A percentile compares a stretch with the other conserved stretches of the same genome.
phyloP scores from a whole-genome alignment of 169 alveolate genomes.

The Perkinsus chesapeaki region DNA sequence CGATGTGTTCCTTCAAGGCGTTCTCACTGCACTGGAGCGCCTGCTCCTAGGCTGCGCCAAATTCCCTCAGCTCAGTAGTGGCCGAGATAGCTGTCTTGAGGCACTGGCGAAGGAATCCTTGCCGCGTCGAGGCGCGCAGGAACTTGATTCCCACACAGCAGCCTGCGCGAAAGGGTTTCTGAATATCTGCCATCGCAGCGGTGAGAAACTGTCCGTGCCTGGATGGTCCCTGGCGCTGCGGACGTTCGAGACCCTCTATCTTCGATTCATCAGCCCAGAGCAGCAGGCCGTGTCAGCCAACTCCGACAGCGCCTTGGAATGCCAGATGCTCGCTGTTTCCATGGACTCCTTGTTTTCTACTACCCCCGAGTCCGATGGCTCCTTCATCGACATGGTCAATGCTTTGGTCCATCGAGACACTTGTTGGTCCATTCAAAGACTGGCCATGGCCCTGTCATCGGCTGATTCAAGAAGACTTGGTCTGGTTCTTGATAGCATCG shows the following conservation, averaged over 20 bases:
- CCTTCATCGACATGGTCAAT: neutral
- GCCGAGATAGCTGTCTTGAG: neutral
- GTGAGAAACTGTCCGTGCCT: neutral
- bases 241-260: neutral
- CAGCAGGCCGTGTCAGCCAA: neutral
- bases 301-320: neutral
- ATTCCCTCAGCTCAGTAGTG: neutral
- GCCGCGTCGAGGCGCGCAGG: neutral
- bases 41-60: neutral
- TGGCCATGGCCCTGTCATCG: neutral
- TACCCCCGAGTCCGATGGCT: neutral
- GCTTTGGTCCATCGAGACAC: neutral
- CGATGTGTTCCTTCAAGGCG: neutral
- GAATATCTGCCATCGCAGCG: neutral
- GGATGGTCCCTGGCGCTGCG: neutral
- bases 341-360: neutral
- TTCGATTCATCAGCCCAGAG: neutral
- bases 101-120: neutral
- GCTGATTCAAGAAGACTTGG: neutral
- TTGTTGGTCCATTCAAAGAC: neutral
- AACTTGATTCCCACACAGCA: neutral
- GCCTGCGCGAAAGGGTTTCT: neutral
- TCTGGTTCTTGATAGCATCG: neutral
- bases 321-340: neutral
- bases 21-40: neutral